A percentile compares a stretch with the other conserved stretches of the same genome.
phyloP scores from a whole-genome alignment of 345 rosid species.

The Melastoma malabathricum region DNA sequence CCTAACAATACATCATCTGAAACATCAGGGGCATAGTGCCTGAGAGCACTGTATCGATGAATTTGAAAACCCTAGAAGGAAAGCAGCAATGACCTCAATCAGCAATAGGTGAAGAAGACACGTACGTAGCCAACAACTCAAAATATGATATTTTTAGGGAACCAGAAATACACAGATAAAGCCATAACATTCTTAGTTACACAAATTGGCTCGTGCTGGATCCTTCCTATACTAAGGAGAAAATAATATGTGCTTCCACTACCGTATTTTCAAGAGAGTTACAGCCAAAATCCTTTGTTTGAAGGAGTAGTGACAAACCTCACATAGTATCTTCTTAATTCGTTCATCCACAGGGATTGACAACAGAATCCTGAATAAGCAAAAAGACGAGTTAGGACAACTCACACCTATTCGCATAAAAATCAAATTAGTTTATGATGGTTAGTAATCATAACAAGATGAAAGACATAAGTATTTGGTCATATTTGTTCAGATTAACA shows the following conservation, averaged over 20 bases:
- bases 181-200: too few relatives aligned
- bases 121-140: not conserved
- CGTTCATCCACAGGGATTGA: conserved; percentile 59
- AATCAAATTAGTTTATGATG: not conserved
- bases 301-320: conserved; percentile 39
- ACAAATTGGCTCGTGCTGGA: too few relatives aligned
- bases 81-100: not conserved
- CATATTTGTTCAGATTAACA: too few relatives aligned
- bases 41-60: conserved; percentile 46
- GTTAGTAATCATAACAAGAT: not conserved
- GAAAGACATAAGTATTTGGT: too few relatives aligned
- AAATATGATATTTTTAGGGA: not conserved
- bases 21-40: conserved; percentile 42
- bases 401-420: not conserved
- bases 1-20: conserved; percentile 36
- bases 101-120: not conserved
- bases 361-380: conserved; percentile 43
- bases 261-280: not conserved
- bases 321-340: conserved; percentile 45
- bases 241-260: not conserved
- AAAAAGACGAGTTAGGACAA: too few relatives aligned
- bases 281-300: not conserved
- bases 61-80: conserved; percentile 38
- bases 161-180: not conserved
- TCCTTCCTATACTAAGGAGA: not conserved